phyloP scores from a whole-genome alignment of 2,329 filamentous ascomycete species.

The Trichoderma lentiforme region DNA sequence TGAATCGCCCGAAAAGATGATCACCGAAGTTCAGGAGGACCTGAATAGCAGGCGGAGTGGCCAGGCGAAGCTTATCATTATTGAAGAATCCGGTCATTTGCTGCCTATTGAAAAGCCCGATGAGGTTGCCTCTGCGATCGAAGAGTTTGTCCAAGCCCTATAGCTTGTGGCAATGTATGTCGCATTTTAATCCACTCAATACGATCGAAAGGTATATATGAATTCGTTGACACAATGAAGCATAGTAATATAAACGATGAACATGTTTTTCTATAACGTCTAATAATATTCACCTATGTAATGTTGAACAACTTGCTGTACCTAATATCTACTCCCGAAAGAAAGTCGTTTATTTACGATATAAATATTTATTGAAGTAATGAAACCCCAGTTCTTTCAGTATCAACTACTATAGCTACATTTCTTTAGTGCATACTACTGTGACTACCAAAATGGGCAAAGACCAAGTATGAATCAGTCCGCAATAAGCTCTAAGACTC shows the following conservation, averaged over 20 bases:
- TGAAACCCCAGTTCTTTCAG: too few species aligned
- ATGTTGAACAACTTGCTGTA: not conserved
- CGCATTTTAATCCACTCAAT: not conserved
- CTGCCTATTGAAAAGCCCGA: not conserved
- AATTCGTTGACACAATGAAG: not conserved
- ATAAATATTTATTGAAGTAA: too few species aligned
- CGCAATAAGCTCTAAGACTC: too few species aligned
- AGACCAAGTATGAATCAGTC: too few species aligned
- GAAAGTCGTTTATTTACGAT: too few species aligned
- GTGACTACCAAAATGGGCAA: too few species aligned
- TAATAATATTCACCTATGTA: not conserved
- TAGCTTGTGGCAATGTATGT: not conserved
- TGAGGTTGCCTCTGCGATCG: not conserved
- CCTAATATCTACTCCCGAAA: too few species aligned
- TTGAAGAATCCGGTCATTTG: not conserved
- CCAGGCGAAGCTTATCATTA: not conserved
- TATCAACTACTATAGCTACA: too few species aligned
- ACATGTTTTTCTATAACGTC: not conserved
- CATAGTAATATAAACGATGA: not conserved
- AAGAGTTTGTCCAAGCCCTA: not conserved
- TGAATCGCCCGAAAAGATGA: not conserved
- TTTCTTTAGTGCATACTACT: too few species aligned
- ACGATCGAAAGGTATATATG: not conserved
- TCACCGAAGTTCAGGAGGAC: not conserved
- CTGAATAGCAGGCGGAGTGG: not conserved